These are phyloP conservation scores for Penstemon newberryi DNA, from an alignment of 257 asterid species.

Conservation along the genomic window DNA sequence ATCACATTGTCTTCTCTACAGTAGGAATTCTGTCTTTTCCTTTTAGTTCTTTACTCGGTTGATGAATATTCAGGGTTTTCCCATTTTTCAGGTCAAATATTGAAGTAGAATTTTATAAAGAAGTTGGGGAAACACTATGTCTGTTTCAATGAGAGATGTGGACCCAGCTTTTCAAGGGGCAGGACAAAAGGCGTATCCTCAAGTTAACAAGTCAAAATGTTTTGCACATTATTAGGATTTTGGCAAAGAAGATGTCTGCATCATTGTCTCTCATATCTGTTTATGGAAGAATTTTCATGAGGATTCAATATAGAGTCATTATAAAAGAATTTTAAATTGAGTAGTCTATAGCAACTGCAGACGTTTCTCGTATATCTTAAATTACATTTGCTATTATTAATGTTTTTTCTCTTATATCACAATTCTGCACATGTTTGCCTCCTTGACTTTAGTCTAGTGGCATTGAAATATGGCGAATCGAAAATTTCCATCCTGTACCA, in stretches of 20 bases:
- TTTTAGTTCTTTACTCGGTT: conserved; percentile 8
- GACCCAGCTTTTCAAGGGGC: conserved; percentile 78
- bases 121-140: conserved; percentile 48
- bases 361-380: neutral
- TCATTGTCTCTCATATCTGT: conserved; percentile 16
- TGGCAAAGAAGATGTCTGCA: conserved; percentile 13
- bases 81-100: conserved; percentile 40
- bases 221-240: conserved; percentile 3
- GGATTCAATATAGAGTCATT: conserved; percentile 3
- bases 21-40: conserved; percentile 8
- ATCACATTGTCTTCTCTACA: neutral
- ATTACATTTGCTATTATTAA: neutral
- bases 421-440: conserved; percentile 26
- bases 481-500: conserved; percentile 55
- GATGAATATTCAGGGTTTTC: conserved; percentile 21
- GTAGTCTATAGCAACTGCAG: neutral
- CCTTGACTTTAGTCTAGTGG: conserved; percentile 56
- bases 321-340: conserved; percentile 5
- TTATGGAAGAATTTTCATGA: neutral
- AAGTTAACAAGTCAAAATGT: conserved; percentile 3
- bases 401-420: conserved; percentile 10
- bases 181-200: conserved; percentile 81
- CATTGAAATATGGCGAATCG: conserved; percentile 83
- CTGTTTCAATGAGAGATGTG: conserved; percentile 73
- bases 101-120: conserved; percentile 24